These are phyloP conservation scores for Paracoccidioides lutzii DNA, from an alignment of 2,329 filamentous ascomycete species.

Conservation along the genomic window DNA sequence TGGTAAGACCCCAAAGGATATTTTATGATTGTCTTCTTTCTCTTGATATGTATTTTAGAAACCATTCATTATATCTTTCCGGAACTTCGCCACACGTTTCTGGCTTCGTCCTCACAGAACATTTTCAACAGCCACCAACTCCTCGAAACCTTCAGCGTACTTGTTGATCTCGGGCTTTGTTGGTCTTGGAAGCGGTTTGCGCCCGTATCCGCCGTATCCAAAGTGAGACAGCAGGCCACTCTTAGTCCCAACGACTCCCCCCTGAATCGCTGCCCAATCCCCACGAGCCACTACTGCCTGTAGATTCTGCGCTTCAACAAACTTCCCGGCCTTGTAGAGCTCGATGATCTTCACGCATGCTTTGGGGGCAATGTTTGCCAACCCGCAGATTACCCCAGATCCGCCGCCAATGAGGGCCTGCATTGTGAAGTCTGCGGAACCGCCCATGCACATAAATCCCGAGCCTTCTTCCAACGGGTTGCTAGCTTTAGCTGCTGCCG, in stretches of 20 bases:
- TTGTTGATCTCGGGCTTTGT: constrained; percentile 86
- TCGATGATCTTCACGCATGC: constrained; percentile 49
- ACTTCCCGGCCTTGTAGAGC: constrained; percentile 47
- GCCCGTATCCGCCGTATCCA: constrained; percentile 51
- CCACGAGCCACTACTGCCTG: constrained; percentile 54
- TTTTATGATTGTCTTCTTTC: not conserved
- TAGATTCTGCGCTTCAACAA: constrained; percentile 48
- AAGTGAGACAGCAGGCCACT: constrained; percentile 49
- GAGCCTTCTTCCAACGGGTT: not conserved
- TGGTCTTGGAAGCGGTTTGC: constrained; percentile 37
- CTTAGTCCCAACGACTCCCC: constrained; percentile 58
- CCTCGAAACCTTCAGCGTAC: constrained; percentile 84
- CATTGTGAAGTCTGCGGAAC: constrained; percentile 60
- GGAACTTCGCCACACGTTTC: not conserved
- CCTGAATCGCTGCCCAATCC: constrained; percentile 58
- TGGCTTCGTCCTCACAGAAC: not conserved
- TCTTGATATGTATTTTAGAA: not conserved
- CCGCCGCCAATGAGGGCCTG: constrained; percentile 58
- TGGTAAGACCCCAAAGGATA: too few species aligned
- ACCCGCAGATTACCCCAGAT: constrained; percentile 57
- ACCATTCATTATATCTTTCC: not conserved
- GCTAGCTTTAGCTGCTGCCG: constrained; percentile 7
- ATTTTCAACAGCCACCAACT: constrained; percentile 13
- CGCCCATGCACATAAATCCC: constrained; percentile 55
- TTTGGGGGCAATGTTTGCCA: constrained; percentile 58